phyloP scores from a whole-genome alignment of 441 rosid species.

The Arabidopsis lyrata region DNA sequence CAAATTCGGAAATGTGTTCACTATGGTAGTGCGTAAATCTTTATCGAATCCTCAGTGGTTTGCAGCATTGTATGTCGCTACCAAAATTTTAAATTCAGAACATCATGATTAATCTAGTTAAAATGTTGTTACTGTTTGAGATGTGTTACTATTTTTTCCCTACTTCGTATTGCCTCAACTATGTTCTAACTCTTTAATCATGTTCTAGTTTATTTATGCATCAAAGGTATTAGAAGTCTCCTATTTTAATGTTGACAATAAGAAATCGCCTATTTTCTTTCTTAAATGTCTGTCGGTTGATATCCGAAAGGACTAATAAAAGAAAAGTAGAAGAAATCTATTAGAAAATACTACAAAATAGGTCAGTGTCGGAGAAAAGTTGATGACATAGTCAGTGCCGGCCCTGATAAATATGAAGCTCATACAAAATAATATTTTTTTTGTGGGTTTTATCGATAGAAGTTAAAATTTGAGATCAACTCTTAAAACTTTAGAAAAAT shows the following conservation, averaged over 20 bases:
- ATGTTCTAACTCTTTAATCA: slow-evolving; percentile 4
- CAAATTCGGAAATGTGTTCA: background rate
- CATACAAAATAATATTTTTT: no score
- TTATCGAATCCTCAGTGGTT: slow-evolving; percentile 8
- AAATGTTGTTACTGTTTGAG: slow-evolving; percentile 16
- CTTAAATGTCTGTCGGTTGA: slow-evolving; percentile 8
- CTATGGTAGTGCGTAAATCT: background rate
- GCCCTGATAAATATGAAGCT: no score
- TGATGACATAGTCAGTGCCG: no score
- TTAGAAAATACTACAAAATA: slow-evolving; percentile 24
- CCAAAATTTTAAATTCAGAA: background rate
- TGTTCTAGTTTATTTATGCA: slow-evolving; percentile 10
- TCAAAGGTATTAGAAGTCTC: slow-evolving; percentile 6
- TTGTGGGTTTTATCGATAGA: no score
- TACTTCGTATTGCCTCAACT: slow-evolving; percentile 23
- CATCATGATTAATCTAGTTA: slow-evolving; percentile 18
- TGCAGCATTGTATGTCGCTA: slow-evolving; percentile 14
- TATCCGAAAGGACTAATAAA: background rate
- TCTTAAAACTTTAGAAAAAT: no score
- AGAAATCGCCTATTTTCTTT: background rate
- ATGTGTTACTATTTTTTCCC: slow-evolving; percentile 5
- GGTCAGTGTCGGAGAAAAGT: slow-evolving; percentile 33
- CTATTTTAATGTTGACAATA: background rate
- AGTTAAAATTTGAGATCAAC: no score
- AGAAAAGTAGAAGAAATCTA: slow-evolving; percentile 6